Evolutionary conservation across 371 early-diverging fungal species (phyloP), one percentile per base, ranked within the genome.

Genomic region (Apophysomyces sp.): DNA sequence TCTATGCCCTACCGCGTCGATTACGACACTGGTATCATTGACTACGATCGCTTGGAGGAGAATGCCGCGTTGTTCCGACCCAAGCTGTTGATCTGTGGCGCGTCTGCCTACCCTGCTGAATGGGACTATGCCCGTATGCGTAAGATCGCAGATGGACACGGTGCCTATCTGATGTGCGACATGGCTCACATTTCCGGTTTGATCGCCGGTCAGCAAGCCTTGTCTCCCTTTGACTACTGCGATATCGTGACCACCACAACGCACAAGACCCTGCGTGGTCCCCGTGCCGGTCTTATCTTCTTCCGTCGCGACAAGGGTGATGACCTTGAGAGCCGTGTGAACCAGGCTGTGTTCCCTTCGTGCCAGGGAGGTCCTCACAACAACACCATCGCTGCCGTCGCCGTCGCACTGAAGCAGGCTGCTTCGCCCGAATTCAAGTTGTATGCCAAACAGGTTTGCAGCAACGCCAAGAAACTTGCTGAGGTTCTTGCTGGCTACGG

Each of bases 331-430:
- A 71, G 72, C 64, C 92, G 92, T 41, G 95, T 99, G 78, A 98
- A 99, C 88, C 87, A 88, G 72, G 95, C 98, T 12, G 99, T 99
- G 39, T 99, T 99, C 89, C 99, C 99, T 56, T 94, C 90, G 54
- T 88, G 87, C 81, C 99, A 99, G 82, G 99, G 99, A 65, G 99
- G 99, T 32, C 99, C 99, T 18, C 99, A 99, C 91, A 99, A 99
- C 90, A 96, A 99, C 88, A 98, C 99, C 57, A 99, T 99, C 77
- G 96, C 98, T 37, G 99, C 94, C 28, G 81, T 99, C 16, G 97
- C 99, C 36, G 99, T 99, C 52, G 97, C 99, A 1, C 82, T 99
- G 56, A 94, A 97, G 86, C 98, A 98, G 83, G 98, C 92, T 21
- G 87, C 86, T 40, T 78, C 90, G 29, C 94, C 95, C 58, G 95